These are phyloP conservation scores for Elsinoe australis DNA, from an alignment of 2,329 filamentous ascomycete genomes.

Conservation along the genomic window DNA sequence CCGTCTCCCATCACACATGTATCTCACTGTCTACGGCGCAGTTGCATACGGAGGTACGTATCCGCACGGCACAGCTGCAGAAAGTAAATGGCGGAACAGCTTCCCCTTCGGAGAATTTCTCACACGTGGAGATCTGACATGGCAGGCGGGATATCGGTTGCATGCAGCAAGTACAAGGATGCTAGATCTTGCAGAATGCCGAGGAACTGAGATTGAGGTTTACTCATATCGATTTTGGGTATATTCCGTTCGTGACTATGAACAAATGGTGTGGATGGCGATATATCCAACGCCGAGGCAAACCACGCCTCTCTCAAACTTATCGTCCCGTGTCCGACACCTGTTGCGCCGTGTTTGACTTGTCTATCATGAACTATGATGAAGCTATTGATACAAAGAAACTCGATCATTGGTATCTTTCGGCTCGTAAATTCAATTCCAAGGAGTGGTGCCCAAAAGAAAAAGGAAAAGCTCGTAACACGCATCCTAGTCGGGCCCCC, in stretches of 20 bases:
- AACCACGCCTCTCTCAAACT: not conserved
- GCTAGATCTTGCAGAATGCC: not conserved
- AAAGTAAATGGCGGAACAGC: not conserved
- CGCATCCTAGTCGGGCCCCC: not conserved
- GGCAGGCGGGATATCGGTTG: constrained; percentile 1
- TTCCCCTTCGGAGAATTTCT: constrained; percentile 10
- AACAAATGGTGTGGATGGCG: not conserved
- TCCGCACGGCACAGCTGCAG: not conserved
- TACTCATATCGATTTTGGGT: not conserved
- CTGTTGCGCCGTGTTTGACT: constrained; percentile 4
- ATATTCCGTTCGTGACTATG: not conserved
- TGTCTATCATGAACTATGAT: constrained; percentile 9
- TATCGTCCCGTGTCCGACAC: constrained; percentile 1
- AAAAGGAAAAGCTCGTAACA: constrained; percentile 1
- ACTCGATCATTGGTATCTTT: constrained; percentile 16
- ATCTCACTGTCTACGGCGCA: not conserved
- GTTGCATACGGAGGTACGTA: not conserved
- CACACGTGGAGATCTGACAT: constrained; percentile 10
- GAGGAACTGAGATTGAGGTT: not conserved
- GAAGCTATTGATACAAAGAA: constrained; percentile 13
- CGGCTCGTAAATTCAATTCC: constrained; percentile 7
- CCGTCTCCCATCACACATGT: not conserved
- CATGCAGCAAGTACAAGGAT: constrained; percentile 1
- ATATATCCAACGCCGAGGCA: constrained; percentile 5
- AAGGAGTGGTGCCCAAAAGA: not conserved